Evolutionary conservation across 345 rosid genomes (phyloP).

Genomic region (Gossypium rotundifolium): DNA sequence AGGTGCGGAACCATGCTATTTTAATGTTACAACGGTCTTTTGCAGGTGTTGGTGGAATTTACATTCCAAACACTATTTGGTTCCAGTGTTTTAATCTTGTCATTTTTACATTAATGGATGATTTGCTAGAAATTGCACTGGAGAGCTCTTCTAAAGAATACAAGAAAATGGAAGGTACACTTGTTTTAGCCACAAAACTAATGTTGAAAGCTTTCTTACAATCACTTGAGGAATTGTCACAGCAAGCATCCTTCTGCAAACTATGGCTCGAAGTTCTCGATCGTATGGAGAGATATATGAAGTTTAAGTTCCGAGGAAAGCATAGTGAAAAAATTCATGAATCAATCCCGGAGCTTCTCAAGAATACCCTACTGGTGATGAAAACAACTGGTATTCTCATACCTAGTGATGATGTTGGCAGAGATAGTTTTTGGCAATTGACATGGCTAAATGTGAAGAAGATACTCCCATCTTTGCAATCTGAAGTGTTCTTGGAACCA

Average conservation of each 20-base stretch:
- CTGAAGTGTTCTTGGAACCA: slow-evolving; percentile 51
- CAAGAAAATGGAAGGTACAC: slow-evolving; percentile 55
- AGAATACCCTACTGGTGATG: slow-evolving; percentile 62
- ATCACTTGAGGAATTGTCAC: slow-evolving; percentile 46
- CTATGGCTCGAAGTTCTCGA: slow-evolving; percentile 63
- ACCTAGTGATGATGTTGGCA: slow-evolving; percentile 49
- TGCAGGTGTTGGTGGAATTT: slow-evolving; percentile 44
- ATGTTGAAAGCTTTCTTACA: slow-evolving; percentile 58
- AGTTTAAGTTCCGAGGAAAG: slow-evolving; percentile 52
- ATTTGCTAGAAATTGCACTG: slow-evolving; percentile 33
- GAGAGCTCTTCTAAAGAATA: slow-evolving; percentile 40
- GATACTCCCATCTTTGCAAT: slow-evolving; percentile 47
- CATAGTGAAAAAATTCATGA: slow-evolving; percentile 51
- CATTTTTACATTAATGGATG: slow-evolving; percentile 55
- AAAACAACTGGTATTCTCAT: slow-evolving; percentile 52
- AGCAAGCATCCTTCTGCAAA: slow-evolving; percentile 55
- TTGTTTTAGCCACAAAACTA: slow-evolving; percentile 51
- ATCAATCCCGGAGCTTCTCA: slow-evolving; percentile 60
- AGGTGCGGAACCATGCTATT: slow-evolving; percentile 64
- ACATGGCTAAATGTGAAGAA: slow-evolving; percentile 71
- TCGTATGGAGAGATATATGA: slow-evolving; percentile 55
- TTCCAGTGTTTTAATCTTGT: slow-evolving; percentile 59
- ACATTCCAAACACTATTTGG: slow-evolving; percentile 48
- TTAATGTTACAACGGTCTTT: slow-evolving; percentile 42
- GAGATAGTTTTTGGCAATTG: slow-evolving; percentile 67